Evolutionary conservation across 148 eudicot genomes (phyloP).

Genomic region (Nepenthes mirabilis): DNA sequence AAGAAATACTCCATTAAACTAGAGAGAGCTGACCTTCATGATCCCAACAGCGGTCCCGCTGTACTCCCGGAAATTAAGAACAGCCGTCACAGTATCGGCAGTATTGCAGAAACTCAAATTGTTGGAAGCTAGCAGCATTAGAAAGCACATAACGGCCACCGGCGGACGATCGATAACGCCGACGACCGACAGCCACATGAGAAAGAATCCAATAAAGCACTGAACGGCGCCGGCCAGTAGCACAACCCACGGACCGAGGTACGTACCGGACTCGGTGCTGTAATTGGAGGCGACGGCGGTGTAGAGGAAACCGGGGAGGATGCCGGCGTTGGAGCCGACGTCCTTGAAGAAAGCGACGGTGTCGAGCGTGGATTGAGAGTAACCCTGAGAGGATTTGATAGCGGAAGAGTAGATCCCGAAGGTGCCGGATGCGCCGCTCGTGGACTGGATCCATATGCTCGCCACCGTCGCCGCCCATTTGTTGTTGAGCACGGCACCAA

Average conservation of each 20-base stretch:
- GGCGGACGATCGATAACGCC: constrained; percentile 41
- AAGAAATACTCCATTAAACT: too few relatives aligned
- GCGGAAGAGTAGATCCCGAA: constrained; percentile 70
- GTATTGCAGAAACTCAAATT: constrained; percentile 86
- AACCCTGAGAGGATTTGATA: constrained; percentile 56
- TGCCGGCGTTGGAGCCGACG: constrained; percentile 84
- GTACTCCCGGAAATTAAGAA: constrained; percentile 53
- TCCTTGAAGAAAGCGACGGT: constrained; percentile 86
- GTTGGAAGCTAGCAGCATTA: constrained; percentile 67
- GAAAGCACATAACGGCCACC: constrained; percentile 47
- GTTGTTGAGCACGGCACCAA: constrained; percentile 2
- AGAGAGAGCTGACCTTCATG: constrained; percentile 54
- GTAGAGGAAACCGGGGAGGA: constrained; percentile 76
- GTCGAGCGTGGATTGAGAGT: constrained; percentile 75
- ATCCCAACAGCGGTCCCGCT: constrained; percentile 83
- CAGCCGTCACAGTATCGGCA: constrained; percentile 74
- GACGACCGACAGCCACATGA: constrained; percentile 65
- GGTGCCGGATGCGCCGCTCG: constrained; percentile 67
- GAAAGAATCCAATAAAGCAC: constrained; percentile 67
- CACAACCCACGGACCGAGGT: constrained; percentile 46
- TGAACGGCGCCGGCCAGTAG: constrained; percentile 46
- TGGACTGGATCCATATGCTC: constrained; percentile 84
- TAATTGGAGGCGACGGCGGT: constrained; percentile 13
- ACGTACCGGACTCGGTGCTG: too few relatives aligned
- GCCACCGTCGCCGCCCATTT: constrained; percentile 62